Evolutionary conservation across 345 rosid genomes (phyloP), one percentile per base, ranked within the genome.

Genomic region (Salix arbutifolia): DNA sequence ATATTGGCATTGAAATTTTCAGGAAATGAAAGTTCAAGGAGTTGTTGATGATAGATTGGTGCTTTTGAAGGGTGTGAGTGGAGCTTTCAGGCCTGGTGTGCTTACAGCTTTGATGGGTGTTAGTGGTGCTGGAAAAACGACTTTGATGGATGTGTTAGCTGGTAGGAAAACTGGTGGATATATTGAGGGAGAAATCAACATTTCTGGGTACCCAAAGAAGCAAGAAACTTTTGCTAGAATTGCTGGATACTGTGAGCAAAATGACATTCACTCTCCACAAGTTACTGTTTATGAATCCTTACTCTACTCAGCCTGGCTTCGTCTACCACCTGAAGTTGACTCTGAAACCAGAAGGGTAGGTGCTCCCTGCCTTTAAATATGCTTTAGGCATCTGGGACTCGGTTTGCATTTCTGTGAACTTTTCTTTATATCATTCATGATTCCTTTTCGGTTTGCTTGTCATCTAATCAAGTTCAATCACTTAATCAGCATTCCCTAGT

Each of bases 91-190:
- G 84, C 95, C 97, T 17, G 97, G 97, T 5, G 93, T 92, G 73
- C 93, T 92, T 5, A 92, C 97, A 19, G 93, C 94, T 80, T 82
- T 89, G 48, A 91, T 91, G 95, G 95, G 93, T 72, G 90, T 88
- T 46, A 88, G 91, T 21, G 96, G 96, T n/a, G 96, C 97, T 7
- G 97, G 97, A 5, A 93, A 93, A 85, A 91, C 97, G 10, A 92
- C 97, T 75, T 61, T 92, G 73, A 90, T 92, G 97, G 97, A 92
- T 85, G 97, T 92, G 70, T 79, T 92, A 25, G 96, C 97, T 38
- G 97, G 97, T 71, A 86, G 97, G 76, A 93, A 93, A 84, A 90
- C 92, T 25, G 94, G 92, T 69, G 96, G 97, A 46, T 90, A 87
- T 72, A 86, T 91, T 9, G 91, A 89, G 25, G 97, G 97, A 13